Evolutionary conservation across 108 stramenopile species (phyloP).

Genomic region (Cylindrotheca closterium): DNA sequence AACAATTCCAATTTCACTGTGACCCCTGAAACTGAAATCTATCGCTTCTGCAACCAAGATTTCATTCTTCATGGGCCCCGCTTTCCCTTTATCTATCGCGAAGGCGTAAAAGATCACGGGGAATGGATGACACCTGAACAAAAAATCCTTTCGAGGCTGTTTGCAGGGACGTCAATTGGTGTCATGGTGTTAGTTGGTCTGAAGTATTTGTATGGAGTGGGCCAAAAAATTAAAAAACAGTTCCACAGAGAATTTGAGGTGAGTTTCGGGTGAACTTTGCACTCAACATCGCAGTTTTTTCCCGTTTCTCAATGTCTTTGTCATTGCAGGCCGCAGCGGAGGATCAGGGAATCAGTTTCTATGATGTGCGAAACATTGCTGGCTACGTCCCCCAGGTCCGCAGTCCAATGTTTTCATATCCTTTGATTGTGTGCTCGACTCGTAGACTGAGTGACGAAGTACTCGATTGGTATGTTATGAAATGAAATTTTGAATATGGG

Average conservation of each 20-base stretch:
- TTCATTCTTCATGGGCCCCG: constrained; percentile 15
- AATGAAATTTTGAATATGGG: not conserved
- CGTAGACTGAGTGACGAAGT: constrained; percentile 62
- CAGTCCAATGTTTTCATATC: constrained; percentile 65
- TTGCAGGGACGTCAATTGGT: constrained; percentile 24
- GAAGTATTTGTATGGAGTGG: not conserved
- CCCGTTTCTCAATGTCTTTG: not conserved
- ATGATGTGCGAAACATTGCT: constrained; percentile 43
- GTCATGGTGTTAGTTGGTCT: constrained; percentile 41
- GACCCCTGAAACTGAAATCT: constrained; percentile 4
- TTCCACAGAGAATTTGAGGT: not conserved
- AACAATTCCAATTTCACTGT: not conserved
- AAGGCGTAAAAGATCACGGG: not conserved
- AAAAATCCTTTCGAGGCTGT: constrained; percentile 8
- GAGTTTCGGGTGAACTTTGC: no score
- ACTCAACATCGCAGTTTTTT: not conserved
- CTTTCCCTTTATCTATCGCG: constrained; percentile 49
- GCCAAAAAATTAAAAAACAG: not conserved
- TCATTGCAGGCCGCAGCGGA: constrained; percentile 16
- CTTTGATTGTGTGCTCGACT: constrained; percentile 67
- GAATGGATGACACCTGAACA: constrained; percentile 18
- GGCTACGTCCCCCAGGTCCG: constrained; percentile 75
- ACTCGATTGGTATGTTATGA: constrained; percentile 57
- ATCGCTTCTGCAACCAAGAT: constrained; percentile 43
- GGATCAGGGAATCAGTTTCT: constrained; percentile 61